A percentile compares a stretch with the other conserved stretches of the same genome.
Evolutionary conservation across 495 filamentous ascomycete species (phyloP).

Genomic region (Aspergillus ostianus): DNA sequence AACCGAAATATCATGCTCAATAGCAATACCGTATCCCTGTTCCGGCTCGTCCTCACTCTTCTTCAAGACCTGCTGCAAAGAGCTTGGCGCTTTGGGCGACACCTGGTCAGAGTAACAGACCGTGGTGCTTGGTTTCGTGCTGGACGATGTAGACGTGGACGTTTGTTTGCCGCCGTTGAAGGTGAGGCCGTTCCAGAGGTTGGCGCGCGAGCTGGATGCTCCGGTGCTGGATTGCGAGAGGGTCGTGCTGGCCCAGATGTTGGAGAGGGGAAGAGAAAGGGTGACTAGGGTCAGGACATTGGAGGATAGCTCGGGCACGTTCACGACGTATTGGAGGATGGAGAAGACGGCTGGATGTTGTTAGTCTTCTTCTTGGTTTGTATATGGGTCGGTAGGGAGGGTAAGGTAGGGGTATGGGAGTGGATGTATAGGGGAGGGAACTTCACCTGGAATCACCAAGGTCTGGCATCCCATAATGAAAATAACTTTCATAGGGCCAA

Average conservation of each 20-base stretch:
- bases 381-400: background rate
- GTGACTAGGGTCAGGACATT: constrained; percentile 65
- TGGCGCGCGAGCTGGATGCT: constrained; percentile 19
- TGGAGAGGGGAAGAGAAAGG: constrained; percentile 76
- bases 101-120: constrained; percentile 30
- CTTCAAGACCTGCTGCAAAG: background rate
- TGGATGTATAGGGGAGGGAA: constrained; percentile 1
- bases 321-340: constrained; percentile 55
- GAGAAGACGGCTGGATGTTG: constrained; percentile 62
- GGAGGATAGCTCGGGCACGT: constrained; percentile 58
- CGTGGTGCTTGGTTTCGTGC: constrained; percentile 11
- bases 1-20: constrained; percentile 38
- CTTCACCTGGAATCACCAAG: constrained; percentile 71
- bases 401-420: no score
- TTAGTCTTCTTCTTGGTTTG: background rate
- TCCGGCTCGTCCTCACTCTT: constrained; percentile 12
- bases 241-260: constrained; percentile 66
- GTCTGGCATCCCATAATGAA: constrained; percentile 76
- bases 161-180: constrained; percentile 10
- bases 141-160: constrained; percentile 1
- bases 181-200: constrained; percentile 29
- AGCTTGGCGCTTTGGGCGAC: constrained; percentile 10
- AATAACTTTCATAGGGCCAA: constrained; percentile 68
- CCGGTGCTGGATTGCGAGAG: constrained; percentile 23
- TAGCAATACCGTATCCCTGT: constrained; percentile 27